A percentile compares a stretch with the other conserved stretches of the same genome.
phyloP scores from a whole-genome alignment of 306 rosid genomes.

The Astragalus membranaceus region DNA sequence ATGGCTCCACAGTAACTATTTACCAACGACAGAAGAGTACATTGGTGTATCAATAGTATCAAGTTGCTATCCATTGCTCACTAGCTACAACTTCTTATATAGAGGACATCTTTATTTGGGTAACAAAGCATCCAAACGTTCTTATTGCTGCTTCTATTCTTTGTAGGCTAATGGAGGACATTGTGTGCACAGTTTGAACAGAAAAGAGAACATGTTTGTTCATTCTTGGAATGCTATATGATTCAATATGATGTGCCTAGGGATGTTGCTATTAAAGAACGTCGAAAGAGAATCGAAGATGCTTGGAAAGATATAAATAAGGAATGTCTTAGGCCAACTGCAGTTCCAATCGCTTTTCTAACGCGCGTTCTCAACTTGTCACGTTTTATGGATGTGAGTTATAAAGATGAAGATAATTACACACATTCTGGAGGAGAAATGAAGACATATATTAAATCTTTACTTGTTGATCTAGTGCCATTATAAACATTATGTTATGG shows the following conservation, averaged over 20 bases:
- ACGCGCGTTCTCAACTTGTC: neutral
- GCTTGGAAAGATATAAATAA: slow-evolving; percentile 40
- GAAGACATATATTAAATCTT: slow-evolving; percentile 6
- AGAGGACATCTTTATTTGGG: slow-evolving; percentile 34
- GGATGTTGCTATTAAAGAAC: slow-evolving; percentile 14
- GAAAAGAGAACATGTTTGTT: slow-evolving; percentile 18
- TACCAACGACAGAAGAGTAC: slow-evolving; percentile 38
- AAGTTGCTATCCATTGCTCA: neutral
- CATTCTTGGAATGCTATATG: slow-evolving; percentile 29
- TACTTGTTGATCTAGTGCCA: slow-evolving; percentile 6
- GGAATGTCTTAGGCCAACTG: too few relatives aligned
- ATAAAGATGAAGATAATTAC: slow-evolving; percentile 9
- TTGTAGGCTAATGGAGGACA: slow-evolving; percentile 41
- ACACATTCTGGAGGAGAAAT: slow-evolving; percentile 7
- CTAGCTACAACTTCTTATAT: slow-evolving; percentile 10
- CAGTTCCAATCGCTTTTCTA: neutral
- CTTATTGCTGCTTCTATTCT: slow-evolving; percentile 8
- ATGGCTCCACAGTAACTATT: slow-evolving; percentile 29
- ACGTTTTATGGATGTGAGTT: neutral
- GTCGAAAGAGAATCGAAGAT: neutral
- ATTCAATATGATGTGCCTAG: slow-evolving; percentile 1
- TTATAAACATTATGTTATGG: neutral
- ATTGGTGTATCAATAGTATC: neutral
- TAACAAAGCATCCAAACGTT: slow-evolving; percentile 18
- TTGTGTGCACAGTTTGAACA: slow-evolving; percentile 28